phyloP scores from a whole-genome alignment of 1,284 basidiomycete species.

The Quambalaria eucalypti region DNA sequence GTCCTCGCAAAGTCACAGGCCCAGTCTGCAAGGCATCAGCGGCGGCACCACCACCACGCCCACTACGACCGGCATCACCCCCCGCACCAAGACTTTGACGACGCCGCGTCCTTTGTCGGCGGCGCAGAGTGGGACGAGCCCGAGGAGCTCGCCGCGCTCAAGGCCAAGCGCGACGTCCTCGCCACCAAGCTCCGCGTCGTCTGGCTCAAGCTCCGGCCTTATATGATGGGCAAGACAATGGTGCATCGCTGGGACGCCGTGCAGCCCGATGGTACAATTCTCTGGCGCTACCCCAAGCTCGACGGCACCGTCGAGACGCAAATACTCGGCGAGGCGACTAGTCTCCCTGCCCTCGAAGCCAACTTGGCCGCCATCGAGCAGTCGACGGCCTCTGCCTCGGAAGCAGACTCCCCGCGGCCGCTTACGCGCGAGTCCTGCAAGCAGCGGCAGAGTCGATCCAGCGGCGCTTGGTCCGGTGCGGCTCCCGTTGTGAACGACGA shows the following conservation, averaged over 20 bases:
- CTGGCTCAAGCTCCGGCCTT: slow-evolving; percentile 32
- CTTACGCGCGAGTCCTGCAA: too few species aligned
- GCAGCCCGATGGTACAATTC: slow-evolving; percentile 21
- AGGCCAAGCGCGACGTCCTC: slow-evolving; percentile 32
- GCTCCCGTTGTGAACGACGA: too few species aligned
- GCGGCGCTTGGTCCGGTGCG: too few species aligned
- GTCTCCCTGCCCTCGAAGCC: slow-evolving; percentile 18
- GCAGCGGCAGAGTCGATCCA: too few species aligned
- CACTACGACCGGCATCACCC: background rate
- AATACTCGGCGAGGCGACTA: slow-evolving; percentile 28
- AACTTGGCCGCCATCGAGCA: slow-evolving; percentile 26
- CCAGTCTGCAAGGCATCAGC: background rate
- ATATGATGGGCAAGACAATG: slow-evolving; percentile 28
- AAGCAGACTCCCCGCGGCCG: too few species aligned
- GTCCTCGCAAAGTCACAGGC: background rate
- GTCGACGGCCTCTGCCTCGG: slow-evolving; percentile 1
- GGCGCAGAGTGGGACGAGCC: background rate
- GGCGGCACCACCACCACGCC: background rate
- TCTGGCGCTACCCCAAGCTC: slow-evolving; percentile 26
- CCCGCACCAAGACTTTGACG: background rate
- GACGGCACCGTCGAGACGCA: slow-evolving; percentile 27
- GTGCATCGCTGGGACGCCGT: slow-evolving; percentile 24
- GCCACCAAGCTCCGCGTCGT: slow-evolving; percentile 37
- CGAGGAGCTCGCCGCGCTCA: slow-evolving; percentile 5
- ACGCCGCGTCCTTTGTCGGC: background rate